Percentiles rank a stretch among this genome's conserved stretches.
phyloP scores from a whole-genome alignment of 345 rosid species.

The Eucalyptus polybractea region DNA sequence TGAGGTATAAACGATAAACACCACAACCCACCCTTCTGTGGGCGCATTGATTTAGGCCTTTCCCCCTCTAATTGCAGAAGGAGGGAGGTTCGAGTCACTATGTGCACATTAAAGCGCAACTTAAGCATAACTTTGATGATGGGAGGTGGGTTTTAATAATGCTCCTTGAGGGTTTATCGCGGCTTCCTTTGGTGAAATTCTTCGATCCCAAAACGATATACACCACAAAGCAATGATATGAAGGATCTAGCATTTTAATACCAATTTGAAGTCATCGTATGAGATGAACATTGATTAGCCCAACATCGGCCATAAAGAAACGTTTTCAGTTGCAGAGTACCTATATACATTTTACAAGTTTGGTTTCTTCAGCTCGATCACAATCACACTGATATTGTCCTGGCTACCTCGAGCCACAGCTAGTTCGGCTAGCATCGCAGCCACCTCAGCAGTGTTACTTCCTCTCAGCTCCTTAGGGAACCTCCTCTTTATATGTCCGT shows the following conservation, averaged over 20 bases:
- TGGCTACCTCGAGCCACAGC: constrained; percentile 20
- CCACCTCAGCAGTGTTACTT: constrained; percentile 1
- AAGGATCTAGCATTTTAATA: not conserved
- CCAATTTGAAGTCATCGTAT: not conserved
- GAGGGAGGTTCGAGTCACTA: too few species aligned
- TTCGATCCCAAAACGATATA: too few species aligned
- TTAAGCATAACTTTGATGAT: too few species aligned
- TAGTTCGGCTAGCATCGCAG: constrained; percentile 7
- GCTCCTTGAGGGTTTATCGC: too few species aligned
- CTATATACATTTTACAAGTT: not conserved
- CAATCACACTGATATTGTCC: constrained; percentile 25
- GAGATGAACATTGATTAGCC: not conserved
- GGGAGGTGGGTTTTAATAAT: too few species aligned
- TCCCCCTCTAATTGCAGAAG: too few species aligned
- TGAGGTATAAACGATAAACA: not conserved
- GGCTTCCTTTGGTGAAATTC: too few species aligned
- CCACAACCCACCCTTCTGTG: too few species aligned
- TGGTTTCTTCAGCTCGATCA: constrained; percentile 5
- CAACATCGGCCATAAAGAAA: not conserved
- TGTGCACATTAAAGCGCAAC: too few species aligned
- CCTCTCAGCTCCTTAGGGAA: not conserved
- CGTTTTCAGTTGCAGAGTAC: not conserved
- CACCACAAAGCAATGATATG: not conserved
- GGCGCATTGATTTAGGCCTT: too few species aligned
- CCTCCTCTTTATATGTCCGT: not conserved